These are phyloP conservation scores for Trichomonascaceae sp. DNA, from an alignment of 1,139 yeast genomes.

Conservation along the genomic window DNA sequence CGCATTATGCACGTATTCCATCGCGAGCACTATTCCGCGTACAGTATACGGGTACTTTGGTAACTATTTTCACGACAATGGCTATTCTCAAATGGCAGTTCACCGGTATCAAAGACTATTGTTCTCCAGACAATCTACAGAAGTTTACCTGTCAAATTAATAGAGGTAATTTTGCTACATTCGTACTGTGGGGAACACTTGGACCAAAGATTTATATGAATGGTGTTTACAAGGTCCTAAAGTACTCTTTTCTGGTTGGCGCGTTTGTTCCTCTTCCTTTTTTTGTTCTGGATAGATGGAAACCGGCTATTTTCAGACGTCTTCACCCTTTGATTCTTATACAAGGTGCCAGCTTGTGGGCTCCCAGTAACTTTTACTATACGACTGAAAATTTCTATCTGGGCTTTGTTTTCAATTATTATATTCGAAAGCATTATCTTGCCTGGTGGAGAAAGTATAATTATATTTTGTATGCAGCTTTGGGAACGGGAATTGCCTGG, in stretches of 20 bases:
- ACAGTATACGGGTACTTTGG: constrained; percentile 42
- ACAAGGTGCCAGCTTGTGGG: constrained; percentile 40
- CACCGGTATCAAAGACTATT: constrained; percentile 40
- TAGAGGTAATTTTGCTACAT: constrained; percentile 38
- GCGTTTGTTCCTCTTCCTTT: constrained; percentile 41
- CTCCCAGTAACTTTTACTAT: constrained; percentile 50
- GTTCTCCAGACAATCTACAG: constrained; percentile 37
- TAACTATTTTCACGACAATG: constrained; percentile 39
- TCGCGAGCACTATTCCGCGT: constrained; percentile 55
- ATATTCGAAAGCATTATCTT: constrained; percentile 42
- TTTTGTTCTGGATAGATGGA: constrained; percentile 34
- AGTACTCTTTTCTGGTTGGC: constrained; percentile 50
- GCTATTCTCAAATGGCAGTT: constrained; percentile 52
- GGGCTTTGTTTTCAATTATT: constrained; percentile 47
- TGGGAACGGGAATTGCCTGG: constrained; percentile 47
- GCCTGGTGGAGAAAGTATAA: constrained; percentile 46
- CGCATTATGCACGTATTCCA: constrained; percentile 52
- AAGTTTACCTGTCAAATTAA: constrained; percentile 32
- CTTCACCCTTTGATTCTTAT: constrained; percentile 47
- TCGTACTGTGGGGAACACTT: constrained; percentile 50
- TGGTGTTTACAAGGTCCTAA: constrained; percentile 41
- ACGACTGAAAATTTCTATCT: constrained; percentile 45
- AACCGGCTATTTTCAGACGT: constrained; percentile 34
- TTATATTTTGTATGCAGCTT: constrained; percentile 48
- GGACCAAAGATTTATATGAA: constrained; percentile 56